These are phyloP conservation scores for Lyophyllum semitale DNA, from an alignment of 768 basidiomycete species.

Conservation along the genomic window DNA sequence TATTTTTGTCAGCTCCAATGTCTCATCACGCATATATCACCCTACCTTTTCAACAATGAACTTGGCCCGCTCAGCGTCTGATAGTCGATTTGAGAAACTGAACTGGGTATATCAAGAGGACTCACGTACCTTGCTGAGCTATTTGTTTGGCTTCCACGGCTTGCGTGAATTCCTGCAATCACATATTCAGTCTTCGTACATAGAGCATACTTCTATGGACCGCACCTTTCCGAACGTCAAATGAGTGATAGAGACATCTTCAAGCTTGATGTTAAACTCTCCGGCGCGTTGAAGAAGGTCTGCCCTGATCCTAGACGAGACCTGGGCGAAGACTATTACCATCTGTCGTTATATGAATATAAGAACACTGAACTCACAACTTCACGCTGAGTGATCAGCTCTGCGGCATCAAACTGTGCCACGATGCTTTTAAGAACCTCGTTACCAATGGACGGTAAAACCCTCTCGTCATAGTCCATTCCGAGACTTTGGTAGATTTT, in stretches of 20 bases:
- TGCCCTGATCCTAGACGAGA: conserved; percentile 88
- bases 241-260: conserved; percentile 97
- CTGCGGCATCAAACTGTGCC: conserved; percentile 96
- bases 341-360: not conserved
- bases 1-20: conserved; percentile 11
- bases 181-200: conserved; percentile 1
- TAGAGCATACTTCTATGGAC: conserved; percentile 3
- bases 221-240: conserved; percentile 83
- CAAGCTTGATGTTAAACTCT: conserved; percentile 93
- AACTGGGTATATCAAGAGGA: not conserved
- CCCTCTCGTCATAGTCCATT: conserved; percentile 96
- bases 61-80: conserved; percentile 98
- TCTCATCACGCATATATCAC: not conserved
- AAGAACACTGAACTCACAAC: conserved; percentile 59
- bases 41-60: conserved; percentile 97
- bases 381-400: conserved; percentile 96
- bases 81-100: conserved; percentile 6
- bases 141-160: conserved; percentile 99
- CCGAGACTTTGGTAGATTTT: conserved; percentile 96
- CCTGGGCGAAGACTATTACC: conserved; percentile 41
- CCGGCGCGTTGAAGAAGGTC: conserved; percentile 92
- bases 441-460: conserved; percentile 95
- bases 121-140: conserved; percentile 87
- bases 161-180: conserved; percentile 81
- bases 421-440: conserved; percentile 98